Conservation (phyloP, 2,329 filamentous ascomycete genomes). For the Leptodontidium sp. region DNA sequence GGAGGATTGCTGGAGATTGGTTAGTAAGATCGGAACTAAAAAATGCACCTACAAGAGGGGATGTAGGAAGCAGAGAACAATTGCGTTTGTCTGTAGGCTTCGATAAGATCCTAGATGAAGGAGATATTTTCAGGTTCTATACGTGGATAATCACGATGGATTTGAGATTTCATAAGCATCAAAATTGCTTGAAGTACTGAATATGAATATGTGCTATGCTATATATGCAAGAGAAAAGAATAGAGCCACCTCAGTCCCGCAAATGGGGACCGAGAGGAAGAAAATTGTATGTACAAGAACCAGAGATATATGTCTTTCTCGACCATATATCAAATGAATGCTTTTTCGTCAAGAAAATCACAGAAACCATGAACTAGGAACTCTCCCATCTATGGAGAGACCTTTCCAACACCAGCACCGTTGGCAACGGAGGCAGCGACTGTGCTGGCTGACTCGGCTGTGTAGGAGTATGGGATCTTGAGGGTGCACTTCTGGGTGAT, state of each 20-base stretch:
- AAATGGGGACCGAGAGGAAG: no score
- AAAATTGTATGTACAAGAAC: slow-evolving; percentile 18
- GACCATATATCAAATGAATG: slow-evolving; percentile 1
- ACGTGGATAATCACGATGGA: no score
- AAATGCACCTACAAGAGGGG: no score
- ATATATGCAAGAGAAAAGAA: slow-evolving; percentile 14
- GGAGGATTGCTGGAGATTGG: no score
- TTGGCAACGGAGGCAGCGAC: slow-evolving; percentile 16
- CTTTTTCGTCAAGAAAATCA: not conserved
- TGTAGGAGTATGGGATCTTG: slow-evolving; percentile 23
- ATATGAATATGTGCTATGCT: slow-evolving; percentile 14
- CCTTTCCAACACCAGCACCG: slow-evolving; percentile 17
- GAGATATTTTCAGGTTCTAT: no score
- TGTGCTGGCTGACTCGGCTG: slow-evolving; percentile 8
- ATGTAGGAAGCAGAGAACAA: no score
- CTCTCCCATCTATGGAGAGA: slow-evolving; percentile 13
- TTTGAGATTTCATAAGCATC: no score
- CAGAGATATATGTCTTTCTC: not conserved
- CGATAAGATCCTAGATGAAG: no score
- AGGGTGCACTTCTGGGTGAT: slow-evolving; percentile 23
- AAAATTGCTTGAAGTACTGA: not conserved
- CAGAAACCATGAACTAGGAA: no score
- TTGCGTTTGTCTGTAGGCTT: no score
- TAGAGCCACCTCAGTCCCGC: no score
- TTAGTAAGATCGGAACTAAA: no score